phyloP scores from a whole-genome alignment of 2,329 filamentous ascomycete species.

The Cryphonectria nitschkei region DNA sequence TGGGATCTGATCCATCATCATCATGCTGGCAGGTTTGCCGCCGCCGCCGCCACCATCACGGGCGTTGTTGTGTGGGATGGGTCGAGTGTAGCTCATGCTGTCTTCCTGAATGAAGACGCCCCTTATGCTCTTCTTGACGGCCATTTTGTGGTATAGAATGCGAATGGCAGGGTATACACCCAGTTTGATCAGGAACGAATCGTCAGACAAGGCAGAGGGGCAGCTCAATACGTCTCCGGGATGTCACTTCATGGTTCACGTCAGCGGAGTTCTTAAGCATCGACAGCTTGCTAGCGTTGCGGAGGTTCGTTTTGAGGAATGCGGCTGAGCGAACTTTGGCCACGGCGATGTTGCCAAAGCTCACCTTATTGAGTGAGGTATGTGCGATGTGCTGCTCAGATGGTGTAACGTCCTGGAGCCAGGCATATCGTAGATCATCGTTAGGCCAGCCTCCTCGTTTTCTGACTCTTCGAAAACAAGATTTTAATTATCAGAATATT shows the following conservation, averaged over 20 bases:
- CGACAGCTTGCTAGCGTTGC: constrained; percentile 59
- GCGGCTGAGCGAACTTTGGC: constrained; percentile 64
- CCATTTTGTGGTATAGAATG: constrained; percentile 60
- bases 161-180: constrained; percentile 63
- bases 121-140: constrained; percentile 53
- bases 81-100: constrained; percentile 53
- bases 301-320: constrained; percentile 61
- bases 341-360: constrained; percentile 61
- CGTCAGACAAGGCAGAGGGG: constrained; percentile 60
- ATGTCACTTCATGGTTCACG: constrained; percentile 65
- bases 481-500: constrained; percentile 34
- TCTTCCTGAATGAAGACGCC: constrained; percentile 60
- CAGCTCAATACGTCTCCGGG: constrained; percentile 60
- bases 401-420: constrained; percentile 60
- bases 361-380: constrained; percentile 52
- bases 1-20: constrained; percentile 64
- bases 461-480: constrained; percentile 55
- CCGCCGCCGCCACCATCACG: constrained; percentile 34
- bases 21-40: constrained; percentile 47
- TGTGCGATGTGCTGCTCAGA: constrained; percentile 65
- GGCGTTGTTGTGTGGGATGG: constrained; percentile 53
- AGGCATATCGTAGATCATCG: constrained; percentile 64
- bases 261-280: constrained; percentile 59
- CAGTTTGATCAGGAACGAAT: constrained; percentile 56
- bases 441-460: constrained; percentile 63